These are phyloP conservation scores for Fusarium udum DNA, from an alignment of 2,329 filamentous ascomycete genomes.

Conservation along the genomic window DNA sequence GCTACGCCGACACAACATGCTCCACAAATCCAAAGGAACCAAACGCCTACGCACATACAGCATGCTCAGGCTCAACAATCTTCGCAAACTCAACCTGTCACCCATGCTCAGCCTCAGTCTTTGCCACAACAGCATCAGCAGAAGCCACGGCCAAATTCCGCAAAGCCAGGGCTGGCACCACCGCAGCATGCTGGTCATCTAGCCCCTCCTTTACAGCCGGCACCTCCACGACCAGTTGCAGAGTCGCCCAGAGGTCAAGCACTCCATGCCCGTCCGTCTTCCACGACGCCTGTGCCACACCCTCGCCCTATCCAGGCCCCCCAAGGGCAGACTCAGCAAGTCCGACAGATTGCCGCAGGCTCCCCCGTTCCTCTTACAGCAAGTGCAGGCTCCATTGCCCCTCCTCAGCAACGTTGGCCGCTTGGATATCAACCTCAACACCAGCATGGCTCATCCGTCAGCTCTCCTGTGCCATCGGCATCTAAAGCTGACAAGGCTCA, in stretches of 20 bases:
- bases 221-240: slow-evolving; percentile 41
- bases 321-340: slow-evolving; percentile 39
- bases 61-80: slow-evolving; percentile 23
- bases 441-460: slow-evolving; percentile 42
- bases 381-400: slow-evolving; percentile 31
- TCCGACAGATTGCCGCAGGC: slow-evolving; percentile 47
- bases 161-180: slow-evolving; percentile 47
- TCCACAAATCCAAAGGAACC: slow-evolving; percentile 35
- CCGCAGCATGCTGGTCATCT: slow-evolving; percentile 51
- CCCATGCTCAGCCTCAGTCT: slow-evolving; percentile 31
- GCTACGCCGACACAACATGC: slow-evolving; percentile 30
- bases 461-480: slow-evolving; percentile 38
- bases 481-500: slow-evolving; percentile 42
- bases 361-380: slow-evolving; percentile 42
- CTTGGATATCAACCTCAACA: slow-evolving; percentile 45
- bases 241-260: slow-evolving; percentile 33
- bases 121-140: slow-evolving; percentile 35
- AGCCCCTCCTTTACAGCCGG: slow-evolving; percentile 49
- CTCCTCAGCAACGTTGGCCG: slow-evolving; percentile 49
- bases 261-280: slow-evolving; percentile 45
- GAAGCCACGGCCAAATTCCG: slow-evolving; percentile 38
- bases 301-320: slow-evolving; percentile 48
- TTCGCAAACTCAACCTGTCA: slow-evolving; percentile 30
- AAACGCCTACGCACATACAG: slow-evolving; percentile 18
- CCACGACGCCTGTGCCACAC: slow-evolving; percentile 48